These are phyloP conservation scores for Fusarium sp. DNA, from an alignment of 2,329 filamentous ascomycete genomes.

Conservation along the genomic window DNA sequence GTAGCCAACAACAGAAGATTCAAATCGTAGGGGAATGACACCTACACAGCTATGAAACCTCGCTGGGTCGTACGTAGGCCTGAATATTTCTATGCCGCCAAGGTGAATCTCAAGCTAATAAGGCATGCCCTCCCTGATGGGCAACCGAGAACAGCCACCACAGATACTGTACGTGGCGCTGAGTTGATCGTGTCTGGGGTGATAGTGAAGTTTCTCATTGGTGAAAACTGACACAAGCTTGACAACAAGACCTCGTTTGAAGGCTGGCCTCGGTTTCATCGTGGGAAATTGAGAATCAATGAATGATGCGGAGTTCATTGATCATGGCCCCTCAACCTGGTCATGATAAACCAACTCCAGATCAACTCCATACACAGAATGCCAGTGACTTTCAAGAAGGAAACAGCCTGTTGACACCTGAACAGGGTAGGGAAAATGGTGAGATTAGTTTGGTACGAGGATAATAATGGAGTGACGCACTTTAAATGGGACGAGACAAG, in stretches of 20 bases:
- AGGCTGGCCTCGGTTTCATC: conserved; percentile 29
- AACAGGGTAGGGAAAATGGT: conserved; percentile 18
- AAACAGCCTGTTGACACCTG: neutral
- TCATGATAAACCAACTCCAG: neutral
- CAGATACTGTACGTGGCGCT: neutral
- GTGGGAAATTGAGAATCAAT: conserved; percentile 3
- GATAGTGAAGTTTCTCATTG: conserved; percentile 27
- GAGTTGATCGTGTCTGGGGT: conserved; percentile 22
- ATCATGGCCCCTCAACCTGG: neutral
- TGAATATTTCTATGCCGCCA: neutral
- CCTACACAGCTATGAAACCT: neutral
- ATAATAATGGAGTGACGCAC: conserved; percentile 31
- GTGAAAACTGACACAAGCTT: conserved; percentile 26
- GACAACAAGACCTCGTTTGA: conserved; percentile 20
- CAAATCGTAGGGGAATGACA: neutral
- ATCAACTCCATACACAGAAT: conserved; percentile 9
- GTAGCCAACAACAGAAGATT: neutral
- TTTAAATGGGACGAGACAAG: conserved; percentile 31
- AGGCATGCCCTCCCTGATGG: neutral
- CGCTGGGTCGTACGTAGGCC: neutral
- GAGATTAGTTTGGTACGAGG: conserved; percentile 21
- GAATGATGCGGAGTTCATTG: conserved; percentile 2
- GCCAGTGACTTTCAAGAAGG: conserved; percentile 5
- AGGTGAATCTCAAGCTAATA: neutral
- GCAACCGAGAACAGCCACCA: conserved; percentile 1